Percentiles rank a stretch among this genome's conserved stretches.
phyloP scores from a whole-genome alignment of 305 asterid genomes.

The Rubia occidens region DNA sequence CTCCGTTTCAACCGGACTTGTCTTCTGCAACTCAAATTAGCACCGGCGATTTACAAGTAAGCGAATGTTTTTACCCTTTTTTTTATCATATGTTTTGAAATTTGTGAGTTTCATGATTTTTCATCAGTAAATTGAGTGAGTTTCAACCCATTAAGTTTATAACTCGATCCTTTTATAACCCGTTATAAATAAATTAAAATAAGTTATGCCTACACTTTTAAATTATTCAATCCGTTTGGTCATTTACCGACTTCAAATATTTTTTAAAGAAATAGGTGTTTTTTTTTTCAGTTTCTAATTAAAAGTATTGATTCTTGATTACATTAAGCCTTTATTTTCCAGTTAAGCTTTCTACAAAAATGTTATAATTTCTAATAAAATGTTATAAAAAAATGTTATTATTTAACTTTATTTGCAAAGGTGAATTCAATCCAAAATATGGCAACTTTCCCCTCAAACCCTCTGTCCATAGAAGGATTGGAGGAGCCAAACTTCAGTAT shows the following conservation, averaged over 20 bases:
- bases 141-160: too few relatives aligned
- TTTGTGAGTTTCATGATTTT: too few relatives aligned
- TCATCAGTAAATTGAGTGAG: too few relatives aligned
- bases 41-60: constrained; percentile 1
- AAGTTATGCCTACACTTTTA: too few relatives aligned
- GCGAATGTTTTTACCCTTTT: neutral
- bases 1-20: neutral
- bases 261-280: neutral
- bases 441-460: constrained; percentile 42
- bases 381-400: too few relatives aligned
- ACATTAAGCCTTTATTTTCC: too few relatives aligned
- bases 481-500: constrained; percentile 67
- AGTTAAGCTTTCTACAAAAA: too few relatives aligned
- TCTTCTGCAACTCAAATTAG: neutral
- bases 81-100: too few relatives aligned
- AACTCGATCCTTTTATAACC: too few relatives aligned
- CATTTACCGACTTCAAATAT: neutral
- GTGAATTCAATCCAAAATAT: constrained; percentile 31
- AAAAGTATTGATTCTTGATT: too few relatives aligned
- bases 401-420: constrained; percentile 23
- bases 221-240: too few relatives aligned
- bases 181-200: too few relatives aligned
- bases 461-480: constrained; percentile 42
- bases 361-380: neutral
- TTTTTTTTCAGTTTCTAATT: neutral